phyloP scores from a whole-genome alignment of 2,329 filamentous ascomycete species.

The Colletotrichum lindemuthianum region DNA sequence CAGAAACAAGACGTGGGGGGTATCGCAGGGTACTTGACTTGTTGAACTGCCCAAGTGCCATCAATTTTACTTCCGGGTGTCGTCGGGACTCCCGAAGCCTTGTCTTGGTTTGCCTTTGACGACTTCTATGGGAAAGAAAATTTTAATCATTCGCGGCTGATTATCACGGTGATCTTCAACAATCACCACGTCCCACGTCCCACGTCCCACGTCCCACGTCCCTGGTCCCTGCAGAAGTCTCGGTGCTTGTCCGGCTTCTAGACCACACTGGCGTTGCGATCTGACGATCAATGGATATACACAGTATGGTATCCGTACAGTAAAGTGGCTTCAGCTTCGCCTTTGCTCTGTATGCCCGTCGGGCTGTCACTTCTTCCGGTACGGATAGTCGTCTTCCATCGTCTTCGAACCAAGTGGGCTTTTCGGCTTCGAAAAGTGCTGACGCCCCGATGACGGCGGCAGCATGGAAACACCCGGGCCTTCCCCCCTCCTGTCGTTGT shows the following conservation, averaged over 20 bases:
- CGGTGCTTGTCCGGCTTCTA: conserved; percentile 25
- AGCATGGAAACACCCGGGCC: too few species aligned
- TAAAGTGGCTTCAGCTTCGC: not conserved
- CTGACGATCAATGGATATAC: not conserved
- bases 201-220: not conserved
- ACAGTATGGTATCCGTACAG: not conserved
- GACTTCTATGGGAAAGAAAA: too few species aligned
- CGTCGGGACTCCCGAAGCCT: conserved; percentile 6
- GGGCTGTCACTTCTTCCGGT: conserved; percentile 3
- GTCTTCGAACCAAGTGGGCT: conserved; percentile 1
- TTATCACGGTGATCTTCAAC: too few species aligned
- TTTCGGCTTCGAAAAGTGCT: not conserved
- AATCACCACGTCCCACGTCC: not conserved
- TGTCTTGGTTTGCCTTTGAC: too few species aligned
- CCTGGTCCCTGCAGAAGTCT: not conserved
- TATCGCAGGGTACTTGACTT: not conserved
- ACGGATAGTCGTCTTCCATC: too few species aligned
- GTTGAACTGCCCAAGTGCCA: too few species aligned
- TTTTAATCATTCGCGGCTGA: too few species aligned
- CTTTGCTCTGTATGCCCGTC: not conserved
- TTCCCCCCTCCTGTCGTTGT: too few species aligned
- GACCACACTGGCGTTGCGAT: not conserved
- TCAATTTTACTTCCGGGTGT: conserved; percentile 9
- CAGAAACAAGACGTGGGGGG: conserved; percentile 12
- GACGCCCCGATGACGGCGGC: conserved; percentile 22